Evolutionary conservation across 1,284 basidiomycete species (phyloP).

Genomic region (Chiua sp.): DNA sequence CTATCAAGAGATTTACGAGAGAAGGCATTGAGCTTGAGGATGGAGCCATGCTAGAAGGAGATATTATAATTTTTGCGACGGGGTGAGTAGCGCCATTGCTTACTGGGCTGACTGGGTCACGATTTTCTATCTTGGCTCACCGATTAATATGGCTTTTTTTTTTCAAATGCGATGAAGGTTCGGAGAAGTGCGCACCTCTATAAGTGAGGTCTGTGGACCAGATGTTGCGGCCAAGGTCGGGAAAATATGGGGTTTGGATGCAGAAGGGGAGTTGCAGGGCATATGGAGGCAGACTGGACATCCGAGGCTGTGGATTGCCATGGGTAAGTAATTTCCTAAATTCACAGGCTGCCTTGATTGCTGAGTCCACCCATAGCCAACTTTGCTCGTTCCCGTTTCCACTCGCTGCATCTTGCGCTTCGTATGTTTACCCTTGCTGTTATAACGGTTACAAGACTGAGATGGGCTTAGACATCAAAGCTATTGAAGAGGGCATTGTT

Average conservation of each 20-base stretch:
- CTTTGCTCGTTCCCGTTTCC: conserved; percentile 36
- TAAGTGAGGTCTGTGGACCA: conserved; percentile 42
- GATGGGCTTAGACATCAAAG: conserved; percentile 32
- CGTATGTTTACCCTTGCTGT: conserved; percentile 26
- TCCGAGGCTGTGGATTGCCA: conserved; percentile 40
- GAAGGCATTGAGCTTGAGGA: conserved; percentile 45
- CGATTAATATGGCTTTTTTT: too few species aligned
- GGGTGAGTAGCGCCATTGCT: conserved; percentile 31
- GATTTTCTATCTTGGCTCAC: not conserved
- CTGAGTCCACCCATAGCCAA: conserved; percentile 29
- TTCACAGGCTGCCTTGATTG: not conserved
- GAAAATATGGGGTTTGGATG: conserved; percentile 50
- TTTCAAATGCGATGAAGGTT: conserved; percentile 28
- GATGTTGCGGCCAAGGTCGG: conserved; percentile 43
- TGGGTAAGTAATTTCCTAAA: conserved; percentile 27
- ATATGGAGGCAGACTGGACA: conserved; percentile 40
- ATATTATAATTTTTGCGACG: conserved; percentile 52
- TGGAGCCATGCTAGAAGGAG: conserved; percentile 44
- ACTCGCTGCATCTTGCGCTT: conserved; percentile 42
- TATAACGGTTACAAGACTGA: conserved; percentile 1
- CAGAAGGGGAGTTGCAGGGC: conserved; percentile 50
- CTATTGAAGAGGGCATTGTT: conserved; percentile 29
- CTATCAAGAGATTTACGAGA: conserved; percentile 39
- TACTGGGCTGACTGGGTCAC: too few species aligned
- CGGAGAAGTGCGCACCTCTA: conserved; percentile 30